These are phyloP conservation scores for Cryptosporidium xiaoi DNA, from an alignment of 169 alveolate species.

Conservation along the genomic window DNA sequence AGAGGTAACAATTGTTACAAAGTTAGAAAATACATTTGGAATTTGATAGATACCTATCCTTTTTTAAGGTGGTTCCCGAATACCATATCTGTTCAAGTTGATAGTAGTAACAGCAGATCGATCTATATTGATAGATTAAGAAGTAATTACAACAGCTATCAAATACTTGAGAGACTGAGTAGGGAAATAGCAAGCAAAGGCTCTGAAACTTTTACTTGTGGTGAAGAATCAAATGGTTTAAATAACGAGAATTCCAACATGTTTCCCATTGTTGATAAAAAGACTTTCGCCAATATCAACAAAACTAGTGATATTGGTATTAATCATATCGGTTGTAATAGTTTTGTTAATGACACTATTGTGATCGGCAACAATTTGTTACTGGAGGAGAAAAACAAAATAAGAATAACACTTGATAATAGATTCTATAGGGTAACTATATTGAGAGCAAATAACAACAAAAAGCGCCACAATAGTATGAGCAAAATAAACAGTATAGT, in stretches of 20 bases:
- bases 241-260: not conserved
- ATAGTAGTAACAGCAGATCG: not conserved
- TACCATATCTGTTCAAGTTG: not conserved
- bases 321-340: too few relatives aligned
- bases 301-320: not conserved
- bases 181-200: too few relatives aligned
- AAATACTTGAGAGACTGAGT: conserved; percentile 8
- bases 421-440: conserved; percentile 16
- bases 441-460: conserved; percentile 29
- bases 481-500: conserved; percentile 1
- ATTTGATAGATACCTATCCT: conserved; percentile 63
- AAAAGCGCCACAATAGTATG: not conserved
- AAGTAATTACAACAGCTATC: conserved; percentile 25
- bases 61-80: conserved; percentile 68
- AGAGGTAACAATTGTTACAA: too few relatives aligned
- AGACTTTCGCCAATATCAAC: not conserved
- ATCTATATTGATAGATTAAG: conserved; percentile 39
- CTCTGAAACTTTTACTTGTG: not conserved
- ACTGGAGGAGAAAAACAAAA: not conserved
- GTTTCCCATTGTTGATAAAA: not conserved
- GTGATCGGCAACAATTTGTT: too few relatives aligned
- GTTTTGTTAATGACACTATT: too few relatives aligned
- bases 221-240: not conserved
- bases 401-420: conserved; percentile 2
- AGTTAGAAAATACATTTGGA: conserved; percentile 33